Evolutionary conservation across 208 protist species (phyloP).

Genomic region (Leishmania gerbilli): DNA sequence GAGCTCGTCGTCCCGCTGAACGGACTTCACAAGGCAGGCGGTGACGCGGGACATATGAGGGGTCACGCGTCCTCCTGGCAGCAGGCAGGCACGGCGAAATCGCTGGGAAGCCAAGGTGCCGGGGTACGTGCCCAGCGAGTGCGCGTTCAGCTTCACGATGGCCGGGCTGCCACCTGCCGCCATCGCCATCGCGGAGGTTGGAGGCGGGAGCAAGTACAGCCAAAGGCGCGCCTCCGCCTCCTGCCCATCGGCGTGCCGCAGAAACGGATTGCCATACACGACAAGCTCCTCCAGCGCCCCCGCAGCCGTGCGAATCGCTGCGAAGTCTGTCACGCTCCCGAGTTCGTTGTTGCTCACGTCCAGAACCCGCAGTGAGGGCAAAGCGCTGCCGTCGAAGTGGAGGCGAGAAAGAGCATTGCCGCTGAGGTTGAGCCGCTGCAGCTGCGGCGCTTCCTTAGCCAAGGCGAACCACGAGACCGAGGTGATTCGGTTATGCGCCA

Average conservation of each 20-base stretch:
- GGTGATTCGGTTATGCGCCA: constrained; percentile 58
- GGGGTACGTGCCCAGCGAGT: constrained; percentile 11
- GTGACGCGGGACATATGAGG: not conserved
- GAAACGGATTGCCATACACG: constrained; percentile 72
- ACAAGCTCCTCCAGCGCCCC: constrained; percentile 50
- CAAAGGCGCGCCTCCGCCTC: constrained; percentile 26
- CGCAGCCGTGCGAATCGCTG: constrained; percentile 28
- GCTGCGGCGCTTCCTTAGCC: constrained; percentile 41
- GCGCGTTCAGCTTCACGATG: constrained; percentile 15
- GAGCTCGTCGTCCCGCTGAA: constrained; percentile 8
- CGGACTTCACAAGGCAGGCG: constrained; percentile 19
- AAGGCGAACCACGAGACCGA: constrained; percentile 58
- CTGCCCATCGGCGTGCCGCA: constrained; percentile 27
- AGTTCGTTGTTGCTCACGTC: constrained; percentile 65
- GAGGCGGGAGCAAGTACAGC: constrained; percentile 16
- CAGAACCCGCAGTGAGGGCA: constrained; percentile 43
- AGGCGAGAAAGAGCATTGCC: constrained; percentile 54
- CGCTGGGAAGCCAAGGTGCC: constrained; percentile 22
- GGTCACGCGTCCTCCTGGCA: constrained; percentile 6
- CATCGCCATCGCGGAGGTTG: not conserved
- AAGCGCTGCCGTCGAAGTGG: constrained; percentile 26
- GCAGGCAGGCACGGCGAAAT: constrained; percentile 24
- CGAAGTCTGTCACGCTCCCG: constrained; percentile 41
- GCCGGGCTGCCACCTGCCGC: not conserved
- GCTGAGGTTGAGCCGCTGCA: constrained; percentile 66